Conservation (phyloP, 176 grass and related monocot species). For the Zea mays region Zm-B73-REFERENCE-NAM-5.0 NC_050100.1:13711501-13712000, state of each 20-base stretch:
- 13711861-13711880: no score
- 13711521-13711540: slow-evolving; percentile 90
- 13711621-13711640: slow-evolving; percentile 78
- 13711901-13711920: background rate
- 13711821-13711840: no score
- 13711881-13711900: slow-evolving; percentile 8
- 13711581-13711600: slow-evolving; percentile 97
- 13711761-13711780: no score
- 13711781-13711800: no score
- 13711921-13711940: slow-evolving; percentile 24
- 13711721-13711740: slow-evolving; percentile 16
- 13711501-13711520: slow-evolving; percentile 93
- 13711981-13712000: background rate
- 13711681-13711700: slow-evolving; percentile 36
- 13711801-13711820: no score
- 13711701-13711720: background rate
- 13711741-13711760: no score
- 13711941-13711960: slow-evolving; percentile 24
- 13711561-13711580: slow-evolving; percentile 81
- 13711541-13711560: slow-evolving; percentile 94
- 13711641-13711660: slow-evolving; percentile 97
- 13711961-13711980: background rate
- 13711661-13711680: slow-evolving; percentile 97
- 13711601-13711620: slow-evolving; percentile 91
- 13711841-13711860: no score